Base-by-base conservation (phyloP, 2,329 filamentous ascomycete genomes). In the Colletotrichum sp. region DNA sequence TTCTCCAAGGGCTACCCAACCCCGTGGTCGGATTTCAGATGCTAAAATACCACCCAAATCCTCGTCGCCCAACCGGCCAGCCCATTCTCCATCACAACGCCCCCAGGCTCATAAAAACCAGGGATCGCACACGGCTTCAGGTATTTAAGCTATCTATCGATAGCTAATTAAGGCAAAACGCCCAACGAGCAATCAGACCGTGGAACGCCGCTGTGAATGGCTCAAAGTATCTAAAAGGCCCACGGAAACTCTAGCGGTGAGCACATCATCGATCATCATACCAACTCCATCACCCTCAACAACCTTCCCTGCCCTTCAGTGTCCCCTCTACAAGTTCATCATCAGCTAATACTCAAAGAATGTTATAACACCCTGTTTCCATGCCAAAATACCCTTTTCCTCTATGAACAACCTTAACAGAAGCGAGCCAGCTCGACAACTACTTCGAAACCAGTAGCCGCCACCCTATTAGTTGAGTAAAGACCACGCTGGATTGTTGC, bases 81-180 rank as follows among this genome's bases (percentile, higher is more conserved):
- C 3, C 21, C 21, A 2, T 24, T 24, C 21, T 24, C 21, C 21
- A 24, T 24, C n/a, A n/a, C n/a, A 5, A 26, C 24, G 4, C 24
- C 24, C 5, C 24, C 24, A 26, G 24, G 24, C 24, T 26, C 24
- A 5, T 4, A 3, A 18, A 10, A 5, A 44, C 36, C 36, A 5
- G 1, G 16, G 0, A 44, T 2, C 36, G 0, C 8, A 44, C 8
- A 44, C 18, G 39, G 39, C 39, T 44, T 1, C 0, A n/a, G 0
- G 8, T 10, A 44, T 44, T 44, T n/a, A 10, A n/a, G 16, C 36
- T 18, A 3, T 44, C 1, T 5, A 0, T 18, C 16, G 36, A 44
- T 44, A 5, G 5, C 5, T 1, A 18, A 44, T 10, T 1, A n/a
- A 44, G 8, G 0, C 8, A 18, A 18, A 18, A n/a, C 8, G 8